These are phyloP conservation scores for Termitomyces sp. DNA, from an alignment of 768 basidiomycete genomes.

Conservation along the genomic window DNA sequence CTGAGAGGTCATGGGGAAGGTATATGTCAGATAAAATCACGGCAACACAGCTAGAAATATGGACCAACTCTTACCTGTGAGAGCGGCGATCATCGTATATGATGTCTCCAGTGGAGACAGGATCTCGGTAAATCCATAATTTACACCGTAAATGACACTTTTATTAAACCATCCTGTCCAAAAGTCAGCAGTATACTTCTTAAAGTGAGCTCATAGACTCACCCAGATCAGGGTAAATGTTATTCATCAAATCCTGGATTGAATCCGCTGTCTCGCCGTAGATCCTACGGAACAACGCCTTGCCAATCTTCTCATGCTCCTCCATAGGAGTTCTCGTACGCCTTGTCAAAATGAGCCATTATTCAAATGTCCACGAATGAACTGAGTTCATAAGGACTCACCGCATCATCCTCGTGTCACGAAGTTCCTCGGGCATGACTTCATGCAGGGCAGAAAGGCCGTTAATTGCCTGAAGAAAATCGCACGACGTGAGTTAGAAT, in stretches of 20 bases:
- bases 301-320: slow-evolving; percentile 38
- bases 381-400: neutral
- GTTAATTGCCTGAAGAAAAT: slow-evolving; percentile 47
- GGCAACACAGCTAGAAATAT: neutral
- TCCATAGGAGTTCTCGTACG: slow-evolving; percentile 18
- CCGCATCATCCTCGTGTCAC: slow-evolving; percentile 45
- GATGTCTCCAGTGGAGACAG: slow-evolving; percentile 52
- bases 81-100: slow-evolving; percentile 53
- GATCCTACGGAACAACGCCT: slow-evolving; percentile 39
- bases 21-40: neutral
- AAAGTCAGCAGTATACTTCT: neutral
- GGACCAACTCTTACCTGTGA: slow-evolving; percentile 28
- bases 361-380: too few relatives aligned
- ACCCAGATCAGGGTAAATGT: slow-evolving; percentile 65
- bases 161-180: slow-evolving; percentile 48
- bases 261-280: slow-evolving; percentile 55
- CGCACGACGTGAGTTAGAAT: neutral
- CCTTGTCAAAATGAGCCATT: too few relatives aligned
- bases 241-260: slow-evolving; percentile 42
- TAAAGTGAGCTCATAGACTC: slow-evolving; percentile 7
- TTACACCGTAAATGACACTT: slow-evolving; percentile 52
- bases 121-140: slow-evolving; percentile 45
- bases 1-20: slow-evolving; percentile 9
- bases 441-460: slow-evolving; percentile 46
- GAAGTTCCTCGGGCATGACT: slow-evolving; percentile 48